A percentile compares a stretch with the other conserved stretches of the same genome.
Evolutionary conservation across 2,329 filamentous ascomycete genomes (phyloP).

Genomic region (Apiospora arundinis): DNA sequence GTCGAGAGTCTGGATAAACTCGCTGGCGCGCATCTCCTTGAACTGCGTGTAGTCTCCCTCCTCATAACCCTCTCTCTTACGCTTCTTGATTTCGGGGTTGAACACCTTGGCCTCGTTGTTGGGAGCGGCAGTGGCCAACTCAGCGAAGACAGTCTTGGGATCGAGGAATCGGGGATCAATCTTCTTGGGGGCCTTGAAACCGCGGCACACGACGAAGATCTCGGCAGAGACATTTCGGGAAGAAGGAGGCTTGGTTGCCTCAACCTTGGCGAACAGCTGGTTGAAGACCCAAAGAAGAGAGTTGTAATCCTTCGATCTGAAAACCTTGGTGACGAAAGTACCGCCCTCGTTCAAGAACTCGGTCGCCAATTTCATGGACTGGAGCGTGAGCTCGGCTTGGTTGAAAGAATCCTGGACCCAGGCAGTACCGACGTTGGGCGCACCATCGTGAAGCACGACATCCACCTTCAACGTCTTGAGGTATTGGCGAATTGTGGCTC

Average conservation of each 20-base stretch:
- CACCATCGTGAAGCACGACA: conserved; percentile 93
- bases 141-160: conserved; percentile 87
- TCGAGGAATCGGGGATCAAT: conserved; percentile 94
- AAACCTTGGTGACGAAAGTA: conserved; percentile 96
- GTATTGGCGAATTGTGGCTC: conserved; percentile 85
- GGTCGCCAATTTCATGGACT: conserved; percentile 90
- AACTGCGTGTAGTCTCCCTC: conserved; percentile 94
- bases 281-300: conserved; percentile 96
- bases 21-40: conserved; percentile 85
- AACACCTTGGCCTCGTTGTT: conserved; percentile 99
- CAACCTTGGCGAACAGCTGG: conserved; percentile 92
- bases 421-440: conserved; percentile 95
- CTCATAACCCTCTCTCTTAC: conserved; percentile 90
- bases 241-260: conserved; percentile 96
- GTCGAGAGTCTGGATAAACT: conserved; percentile 93
- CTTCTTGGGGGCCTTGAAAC: conserved; percentile 92
- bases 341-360: conserved; percentile 91
- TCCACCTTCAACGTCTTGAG: conserved; percentile 97
- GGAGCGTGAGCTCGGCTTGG: conserved; percentile 89
- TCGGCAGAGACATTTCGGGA: conserved; percentile 96
- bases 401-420: conserved; percentile 99
- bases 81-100: conserved; percentile 96
- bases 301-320: conserved; percentile 97
- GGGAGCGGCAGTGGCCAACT: conserved; percentile 81
- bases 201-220: conserved; percentile 96